These are phyloP conservation scores for Angomonas ambiguus DNA, from an alignment of 208 protist species.

Conservation along the genomic window DNA sequence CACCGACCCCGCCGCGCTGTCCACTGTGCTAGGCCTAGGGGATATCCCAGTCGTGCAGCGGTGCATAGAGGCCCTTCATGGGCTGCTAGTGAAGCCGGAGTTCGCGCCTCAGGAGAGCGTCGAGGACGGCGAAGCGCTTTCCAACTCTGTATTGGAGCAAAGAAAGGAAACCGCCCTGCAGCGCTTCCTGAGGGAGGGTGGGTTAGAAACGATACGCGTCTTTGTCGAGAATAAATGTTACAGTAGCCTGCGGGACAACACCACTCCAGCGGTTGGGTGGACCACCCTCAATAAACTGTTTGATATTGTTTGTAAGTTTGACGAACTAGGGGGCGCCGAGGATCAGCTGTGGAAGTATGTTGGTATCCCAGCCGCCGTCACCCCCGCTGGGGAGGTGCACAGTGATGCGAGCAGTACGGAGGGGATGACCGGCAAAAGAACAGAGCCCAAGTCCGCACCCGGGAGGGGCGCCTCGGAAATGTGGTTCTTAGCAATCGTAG, in stretches of 20 bases:
- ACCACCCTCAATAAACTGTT: conserved; percentile 40
- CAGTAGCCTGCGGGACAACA: conserved; percentile 30
- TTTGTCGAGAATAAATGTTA: conserved; percentile 49
- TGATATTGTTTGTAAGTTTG: conserved; percentile 33
- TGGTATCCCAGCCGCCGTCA: neutral
- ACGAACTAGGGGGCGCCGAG: conserved; percentile 11
- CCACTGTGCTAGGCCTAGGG: conserved; percentile 35
- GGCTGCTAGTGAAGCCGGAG: neutral
- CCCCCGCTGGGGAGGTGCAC: neutral
- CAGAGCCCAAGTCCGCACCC: neutral
- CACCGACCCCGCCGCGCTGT: conserved; percentile 46
- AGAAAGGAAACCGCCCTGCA: conserved; percentile 29
- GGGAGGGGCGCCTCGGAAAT: neutral
- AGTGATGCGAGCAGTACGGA: neutral
- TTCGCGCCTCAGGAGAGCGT: neutral
- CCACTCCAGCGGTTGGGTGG: conserved; percentile 44
- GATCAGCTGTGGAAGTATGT: conserved; percentile 18
- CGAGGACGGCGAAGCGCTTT: neutral
- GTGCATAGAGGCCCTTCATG: conserved; percentile 48
- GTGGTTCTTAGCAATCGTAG: conserved; percentile 23
- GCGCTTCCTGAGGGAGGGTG: conserved; percentile 47
- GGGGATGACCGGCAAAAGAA: neutral
- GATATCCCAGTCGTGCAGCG: conserved; percentile 22
- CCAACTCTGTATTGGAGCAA: conserved; percentile 2
- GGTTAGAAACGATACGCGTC: conserved; percentile 32